Evolutionary conservation across 2,329 filamentous ascomycete species (phyloP), one percentile per base, ranked within the genome.

Genomic region (Neopestalotiopsis sp.): DNA sequence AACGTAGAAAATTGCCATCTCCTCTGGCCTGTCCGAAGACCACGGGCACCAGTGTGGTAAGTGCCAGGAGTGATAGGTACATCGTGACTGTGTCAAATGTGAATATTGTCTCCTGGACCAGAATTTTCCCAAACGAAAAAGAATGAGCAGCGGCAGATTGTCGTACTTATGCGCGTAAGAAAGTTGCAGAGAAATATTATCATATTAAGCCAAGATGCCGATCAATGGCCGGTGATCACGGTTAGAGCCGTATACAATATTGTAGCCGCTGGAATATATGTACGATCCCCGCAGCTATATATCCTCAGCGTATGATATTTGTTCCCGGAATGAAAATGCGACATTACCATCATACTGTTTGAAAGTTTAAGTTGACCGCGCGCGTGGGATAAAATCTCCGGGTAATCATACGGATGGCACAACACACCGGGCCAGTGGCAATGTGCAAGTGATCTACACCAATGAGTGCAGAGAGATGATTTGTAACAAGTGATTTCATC

Each of bases 1-100:
- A 67, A 13, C 65, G 65, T 14, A 67, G 34, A 4, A 62, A 62
- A 24, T 34, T 24, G 12, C 30, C 59, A 62, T 62, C 20, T 42
- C 59, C 59, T 62, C 57, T n/a, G 0, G 45, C 45, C 45, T 53
- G 45, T 7, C 45, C 20, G 1, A 53, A 24, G 0, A 53, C 45
- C 9, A 17, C 45, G 1, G 45, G 45, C 45, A 53, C 45, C 45
- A 53, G 9, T 2, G 45, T n/a, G 45, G 45, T 12, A 6, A 53
- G 17, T 2, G 45, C 6, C 5, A 53, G 20, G 1, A 53, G 17
- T 24, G 45, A 17, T 10, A 53, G n/a, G n/a, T 24, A 17, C 45
- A 53, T 53, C 9, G 6, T 53, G 6, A 9, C 17, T 17, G 5
- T 24, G 6, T 4, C n/a, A 14, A 3, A 24, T 53, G 24, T 20